phyloP scores from a whole-genome alignment of 148 eudicot species.

The Oxyria digyna region DNA sequence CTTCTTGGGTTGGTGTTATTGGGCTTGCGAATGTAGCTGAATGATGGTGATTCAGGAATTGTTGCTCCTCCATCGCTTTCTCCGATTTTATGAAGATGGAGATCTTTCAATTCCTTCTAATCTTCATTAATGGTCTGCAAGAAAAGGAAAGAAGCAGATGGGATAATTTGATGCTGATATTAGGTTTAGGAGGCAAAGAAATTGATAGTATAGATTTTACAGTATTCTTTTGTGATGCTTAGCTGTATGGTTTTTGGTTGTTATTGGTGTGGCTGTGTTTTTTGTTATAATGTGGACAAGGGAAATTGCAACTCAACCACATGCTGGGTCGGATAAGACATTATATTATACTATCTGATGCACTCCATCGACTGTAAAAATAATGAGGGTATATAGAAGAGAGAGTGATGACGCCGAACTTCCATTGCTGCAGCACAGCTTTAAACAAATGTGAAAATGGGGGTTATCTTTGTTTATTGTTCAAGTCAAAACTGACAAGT shows the following conservation, averaged over 20 bases:
- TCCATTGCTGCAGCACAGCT: background rate
- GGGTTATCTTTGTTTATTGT: background rate
- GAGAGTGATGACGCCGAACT: background rate
- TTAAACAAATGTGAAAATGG: background rate
- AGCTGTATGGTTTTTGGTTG: background rate
- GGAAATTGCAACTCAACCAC: slow-evolving; percentile 1
- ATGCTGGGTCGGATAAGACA: slow-evolving; percentile 3
- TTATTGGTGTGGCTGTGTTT: background rate
- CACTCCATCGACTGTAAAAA: background rate
- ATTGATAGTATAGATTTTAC: no score
- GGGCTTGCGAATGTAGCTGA: slow-evolving; percentile 4
- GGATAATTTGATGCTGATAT: background rate
- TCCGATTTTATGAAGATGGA: no score
- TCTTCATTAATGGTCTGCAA: background rate
- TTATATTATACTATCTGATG: background rate
- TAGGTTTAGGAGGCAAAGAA: no score
- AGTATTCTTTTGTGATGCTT: slow-evolving; percentile 1
- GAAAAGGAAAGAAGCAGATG: background rate
- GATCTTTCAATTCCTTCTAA: background rate
- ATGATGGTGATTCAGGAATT: background rate
- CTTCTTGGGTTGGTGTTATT: background rate
- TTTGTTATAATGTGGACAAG: slow-evolving; percentile 4
- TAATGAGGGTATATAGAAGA: no score
- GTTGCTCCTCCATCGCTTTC: no score
- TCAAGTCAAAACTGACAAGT: background rate